Evolutionary conservation across 805 yeast genomes (phyloP), one percentile per base, ranked within the genome.

Genomic region (Ogataea degrootiae): DNA sequence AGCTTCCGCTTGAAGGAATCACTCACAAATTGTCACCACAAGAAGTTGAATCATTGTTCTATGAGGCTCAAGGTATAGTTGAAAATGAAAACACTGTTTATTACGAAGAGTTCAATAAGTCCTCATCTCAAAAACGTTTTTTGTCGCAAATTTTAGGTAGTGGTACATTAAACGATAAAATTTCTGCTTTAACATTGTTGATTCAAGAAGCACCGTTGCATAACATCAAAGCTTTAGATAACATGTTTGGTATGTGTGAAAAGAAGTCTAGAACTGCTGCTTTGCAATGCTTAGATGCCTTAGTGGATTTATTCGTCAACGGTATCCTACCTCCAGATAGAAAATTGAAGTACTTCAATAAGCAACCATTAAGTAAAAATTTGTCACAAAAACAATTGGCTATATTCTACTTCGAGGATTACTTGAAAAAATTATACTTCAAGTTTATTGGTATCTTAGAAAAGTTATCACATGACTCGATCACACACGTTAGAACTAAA

Each of bases 171-270:
- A 85, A 82, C 58, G 99, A 94, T 83, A 90, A 94, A 70, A 87
- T 94, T 46, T 87, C 96, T 42, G 97, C 99, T 0, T 75, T 94
- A 61, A 92, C 99, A 0, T 79, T 94, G 62, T 73, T 94, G 62
- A 79, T 91, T 42, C 98, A 94, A 64, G 98, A 94, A 70, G 91
- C 97, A 2, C 99, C 99, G 6, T 64, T 90, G 46, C 98, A 94
- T 63, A 87, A 92, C 57, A 61, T 83, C 44, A 87, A 88, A 63
- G 88, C 96, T 0, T 72, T 94, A 48, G 96, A 88, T 54, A 85
- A 84, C 36, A 69, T 94, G 53, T 63, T 87, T 52, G 76, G 80
- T 5, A 87, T 84, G 70, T 88, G 97, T 67, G 85, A 82, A 57
- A 90, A 92, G 72, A 94, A 94, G 70, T 84, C 96, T 19, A 81